These are phyloP conservation scores for Metschnikowia picachoensis DNA, from an alignment of 805 yeast genomes.

Conservation along the genomic window DNA sequence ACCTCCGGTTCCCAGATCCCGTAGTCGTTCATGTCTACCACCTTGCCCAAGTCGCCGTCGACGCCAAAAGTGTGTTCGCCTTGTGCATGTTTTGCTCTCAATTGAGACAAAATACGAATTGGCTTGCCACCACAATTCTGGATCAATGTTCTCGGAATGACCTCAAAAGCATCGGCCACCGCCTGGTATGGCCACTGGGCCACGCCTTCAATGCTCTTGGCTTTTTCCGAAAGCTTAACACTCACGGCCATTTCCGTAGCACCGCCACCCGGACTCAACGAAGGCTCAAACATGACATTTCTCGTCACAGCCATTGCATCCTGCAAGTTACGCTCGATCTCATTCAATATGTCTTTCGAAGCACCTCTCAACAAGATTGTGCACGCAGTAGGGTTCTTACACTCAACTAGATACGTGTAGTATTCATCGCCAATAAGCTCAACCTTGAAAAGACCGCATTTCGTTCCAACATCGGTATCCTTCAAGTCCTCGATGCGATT, in stretches of 20 bases:
- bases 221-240: conserved; percentile 82
- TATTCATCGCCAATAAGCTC: conserved; percentile 97
- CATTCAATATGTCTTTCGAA: conserved; percentile 92
- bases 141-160: conserved; percentile 93
- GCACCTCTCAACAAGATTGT: conserved; percentile 93
- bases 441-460: conserved; percentile 87
- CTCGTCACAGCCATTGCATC: conserved; percentile 98
- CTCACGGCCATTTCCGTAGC: conserved; percentile 99
- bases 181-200: conserved; percentile 99
- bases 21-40: conserved; percentile 91
- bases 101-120: conserved; percentile 79
- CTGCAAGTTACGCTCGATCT: conserved; percentile 93
- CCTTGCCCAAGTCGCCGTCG: conserved; percentile 91
- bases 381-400: conserved; percentile 88
- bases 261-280: conserved; percentile 97
- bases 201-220: conserved; percentile 88
- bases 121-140: conserved; percentile 99
- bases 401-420: conserved; percentile 77
- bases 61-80: conserved; percentile 85
- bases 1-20: conserved; percentile 99
- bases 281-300: conserved; percentile 91
- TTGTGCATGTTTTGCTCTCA: conserved; percentile 94
- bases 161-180: conserved; percentile 98
- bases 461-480: conserved; percentile 83
- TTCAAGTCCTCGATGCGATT: conserved; percentile 92